Percentiles rank a stretch among this genome's conserved stretches.
Conservation (phyloP, 1,284 basidiomycete genomes). For the Tylopilus sp. region DNA sequence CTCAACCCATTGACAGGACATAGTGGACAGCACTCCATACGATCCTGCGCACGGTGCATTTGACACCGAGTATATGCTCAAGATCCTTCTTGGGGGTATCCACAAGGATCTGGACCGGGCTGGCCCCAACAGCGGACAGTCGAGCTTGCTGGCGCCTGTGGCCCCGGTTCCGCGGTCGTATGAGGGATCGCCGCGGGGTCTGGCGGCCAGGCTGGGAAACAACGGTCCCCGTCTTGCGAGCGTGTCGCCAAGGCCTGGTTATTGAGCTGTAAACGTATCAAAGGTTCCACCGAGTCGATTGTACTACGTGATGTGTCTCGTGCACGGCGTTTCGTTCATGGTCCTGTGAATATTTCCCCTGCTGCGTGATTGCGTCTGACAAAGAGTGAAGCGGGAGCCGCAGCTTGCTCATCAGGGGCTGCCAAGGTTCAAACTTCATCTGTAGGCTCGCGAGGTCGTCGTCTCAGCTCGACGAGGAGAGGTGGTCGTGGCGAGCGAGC, state of each 20-base stretch:
- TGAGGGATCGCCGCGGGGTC: constrained; percentile 19
- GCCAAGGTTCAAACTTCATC: too few relatives aligned
- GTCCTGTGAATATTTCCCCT: too few relatives aligned
- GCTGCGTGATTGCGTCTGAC: too few relatives aligned
- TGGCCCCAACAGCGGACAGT: constrained; percentile 6
- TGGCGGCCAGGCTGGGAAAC: constrained; percentile 10
- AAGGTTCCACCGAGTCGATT: neutral
- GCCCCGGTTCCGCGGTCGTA: neutral
- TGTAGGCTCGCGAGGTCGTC: too few relatives aligned
- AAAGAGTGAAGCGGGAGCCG: too few relatives aligned
- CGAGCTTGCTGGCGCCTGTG: constrained; percentile 13
- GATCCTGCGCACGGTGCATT: constrained; percentile 33
- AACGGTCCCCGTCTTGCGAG: constrained; percentile 16
- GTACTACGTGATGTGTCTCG: neutral
- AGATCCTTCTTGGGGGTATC: constrained; percentile 43
- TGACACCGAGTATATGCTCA: constrained; percentile 38
- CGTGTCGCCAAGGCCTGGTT: constrained; percentile 13
- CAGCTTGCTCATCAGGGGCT: too few relatives aligned
- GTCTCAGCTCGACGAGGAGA: too few relatives aligned
- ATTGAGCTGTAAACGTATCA: constrained; percentile 5
- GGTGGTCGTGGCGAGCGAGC: too few relatives aligned
- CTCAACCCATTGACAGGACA: constrained; percentile 35
- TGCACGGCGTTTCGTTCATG: too few relatives aligned
- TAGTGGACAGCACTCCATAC: constrained; percentile 45
- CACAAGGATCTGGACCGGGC: constrained; percentile 24